Evolutionary conservation across 129 eudicot species (phyloP).

Genomic region (Ambrosia artemisiifolia): DNA sequence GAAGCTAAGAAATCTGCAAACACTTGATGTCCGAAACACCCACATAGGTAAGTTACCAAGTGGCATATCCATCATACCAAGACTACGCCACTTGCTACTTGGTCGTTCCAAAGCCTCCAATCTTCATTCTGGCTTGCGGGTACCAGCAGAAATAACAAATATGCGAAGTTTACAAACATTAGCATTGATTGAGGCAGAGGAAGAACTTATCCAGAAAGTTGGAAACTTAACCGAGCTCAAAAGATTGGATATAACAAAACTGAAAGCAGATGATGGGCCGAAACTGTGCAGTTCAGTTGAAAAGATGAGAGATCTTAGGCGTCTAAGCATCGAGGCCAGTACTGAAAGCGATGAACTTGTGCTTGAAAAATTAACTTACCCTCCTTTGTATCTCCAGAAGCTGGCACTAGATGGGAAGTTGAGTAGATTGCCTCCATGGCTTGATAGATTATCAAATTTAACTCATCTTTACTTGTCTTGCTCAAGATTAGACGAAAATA

Average conservation of each 20-base stretch:
- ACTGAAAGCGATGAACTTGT: slow-evolving; percentile 36
- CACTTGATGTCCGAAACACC: slow-evolving; percentile 54
- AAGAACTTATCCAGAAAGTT: slow-evolving; percentile 36
- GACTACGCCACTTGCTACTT: slow-evolving; percentile 54
- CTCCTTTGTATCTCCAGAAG: slow-evolving; percentile 59
- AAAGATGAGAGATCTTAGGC: slow-evolving; percentile 42
- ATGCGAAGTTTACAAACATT: slow-evolving; percentile 44
- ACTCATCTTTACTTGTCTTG: slow-evolving; percentile 48
- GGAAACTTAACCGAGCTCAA: slow-evolving; percentile 44
- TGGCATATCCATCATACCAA: slow-evolving; percentile 40
- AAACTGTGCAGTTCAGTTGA: slow-evolving; percentile 42
- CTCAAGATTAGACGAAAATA: slow-evolving; percentile 30
- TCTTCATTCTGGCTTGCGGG: slow-evolving; percentile 29
- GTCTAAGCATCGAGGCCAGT: slow-evolving; percentile 34
- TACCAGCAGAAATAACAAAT: slow-evolving; percentile 42
- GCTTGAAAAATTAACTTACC: slow-evolving; percentile 32
- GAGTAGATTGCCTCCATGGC: slow-evolving; percentile 48
- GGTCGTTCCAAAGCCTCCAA: slow-evolving; percentile 19
- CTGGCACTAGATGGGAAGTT: slow-evolving; percentile 43
- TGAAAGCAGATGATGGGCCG: slow-evolving; percentile 32
- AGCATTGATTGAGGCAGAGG: slow-evolving; percentile 45
- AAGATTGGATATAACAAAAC: slow-evolving; percentile 49
- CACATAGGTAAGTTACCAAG: slow-evolving; percentile 43
- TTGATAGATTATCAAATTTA: slow-evolving; percentile 36
- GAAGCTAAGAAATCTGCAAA: slow-evolving; percentile 51